These are phyloP conservation scores for Colletotrichum australisinense DNA, from an alignment of 2,329 filamentous ascomycete genomes.

Conservation along the genomic window DNA sequence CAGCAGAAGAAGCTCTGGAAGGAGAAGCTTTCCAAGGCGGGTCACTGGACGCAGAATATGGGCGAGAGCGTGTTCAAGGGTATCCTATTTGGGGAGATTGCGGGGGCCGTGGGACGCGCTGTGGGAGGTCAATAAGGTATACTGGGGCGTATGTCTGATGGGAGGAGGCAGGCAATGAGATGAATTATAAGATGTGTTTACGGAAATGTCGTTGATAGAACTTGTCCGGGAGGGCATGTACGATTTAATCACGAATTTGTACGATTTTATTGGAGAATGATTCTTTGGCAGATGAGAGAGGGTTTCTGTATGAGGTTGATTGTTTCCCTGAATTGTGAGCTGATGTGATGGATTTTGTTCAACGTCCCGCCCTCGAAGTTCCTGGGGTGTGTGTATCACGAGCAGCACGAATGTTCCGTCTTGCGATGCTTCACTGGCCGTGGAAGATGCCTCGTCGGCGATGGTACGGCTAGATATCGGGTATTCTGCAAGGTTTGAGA, in stretches of 20 bases:
- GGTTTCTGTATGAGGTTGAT: too few species aligned
- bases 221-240: neutral
- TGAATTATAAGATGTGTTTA: constrained; percentile 9
- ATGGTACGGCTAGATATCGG: too few species aligned
- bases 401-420: too few species aligned
- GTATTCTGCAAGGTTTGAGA: too few species aligned
- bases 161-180: neutral
- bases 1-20: constrained; percentile 77
- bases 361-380: too few species aligned
- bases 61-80: constrained; percentile 82
- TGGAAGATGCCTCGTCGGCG: too few species aligned
- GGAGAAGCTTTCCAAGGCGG: constrained; percentile 73
- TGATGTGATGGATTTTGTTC: too few species aligned
- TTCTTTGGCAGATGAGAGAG: neutral
- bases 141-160: neutral
- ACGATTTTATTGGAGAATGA: constrained; percentile 7
- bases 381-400: too few species aligned
- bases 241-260: constrained; percentile 27
- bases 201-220: constrained; percentile 19
- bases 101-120: constrained; percentile 67
- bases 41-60: constrained; percentile 83
- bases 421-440: too few species aligned
- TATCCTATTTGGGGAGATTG: constrained; percentile 81
- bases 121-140: constrained; percentile 42
- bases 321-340: too few species aligned